Conservation (phyloP, 2,329 filamentous ascomycete genomes). For the Apiospora hydei region DNA sequence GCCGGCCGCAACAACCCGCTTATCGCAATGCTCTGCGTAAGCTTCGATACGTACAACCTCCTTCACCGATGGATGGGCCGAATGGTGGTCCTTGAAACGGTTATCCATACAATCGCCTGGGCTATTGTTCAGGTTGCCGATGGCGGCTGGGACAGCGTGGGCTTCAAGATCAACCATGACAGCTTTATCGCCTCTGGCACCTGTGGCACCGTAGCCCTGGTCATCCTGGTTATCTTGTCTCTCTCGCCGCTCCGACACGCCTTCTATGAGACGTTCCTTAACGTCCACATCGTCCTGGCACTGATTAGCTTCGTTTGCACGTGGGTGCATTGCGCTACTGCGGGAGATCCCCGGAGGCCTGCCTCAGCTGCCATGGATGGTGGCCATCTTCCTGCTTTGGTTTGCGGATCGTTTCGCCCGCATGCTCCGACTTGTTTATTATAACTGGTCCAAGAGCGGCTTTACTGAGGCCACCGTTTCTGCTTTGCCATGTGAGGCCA, state of each 20-base stretch:
- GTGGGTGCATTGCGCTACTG: constrained; percentile 78
- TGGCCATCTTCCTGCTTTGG: constrained; percentile 81
- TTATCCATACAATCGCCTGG: constrained; percentile 78
- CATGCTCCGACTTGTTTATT: constrained; percentile 68
- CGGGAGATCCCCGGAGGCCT: constrained; percentile 69
- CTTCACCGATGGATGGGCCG: constrained; percentile 85
- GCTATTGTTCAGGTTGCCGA: constrained; percentile 73
- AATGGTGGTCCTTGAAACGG: constrained; percentile 71
- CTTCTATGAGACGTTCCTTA: constrained; percentile 97
- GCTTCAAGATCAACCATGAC: constrained; percentile 60
- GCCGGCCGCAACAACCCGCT: constrained; percentile 93
- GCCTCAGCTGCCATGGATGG: constrained; percentile 76
- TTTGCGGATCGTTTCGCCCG: constrained; percentile 72
- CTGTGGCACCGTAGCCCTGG: constrained; percentile 66
- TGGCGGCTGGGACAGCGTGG: constrained; percentile 67
- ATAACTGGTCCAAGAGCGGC: constrained; percentile 67
- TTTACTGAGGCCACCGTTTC: constrained; percentile 72
- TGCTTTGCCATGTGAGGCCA: constrained; percentile 72
- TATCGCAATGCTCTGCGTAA: constrained; percentile 81
- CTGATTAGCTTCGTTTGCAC: constrained; percentile 72
- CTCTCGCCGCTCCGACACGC: constrained; percentile 86
- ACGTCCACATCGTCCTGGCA: constrained; percentile 81
- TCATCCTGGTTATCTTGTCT: constrained; percentile 72
- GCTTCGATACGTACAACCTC: constrained; percentile 96
- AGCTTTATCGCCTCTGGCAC: constrained; percentile 72